Evolutionary conservation across 2,329 filamentous ascomycete species (phyloP).

Genomic region (Fusarium sacchari): DNA sequence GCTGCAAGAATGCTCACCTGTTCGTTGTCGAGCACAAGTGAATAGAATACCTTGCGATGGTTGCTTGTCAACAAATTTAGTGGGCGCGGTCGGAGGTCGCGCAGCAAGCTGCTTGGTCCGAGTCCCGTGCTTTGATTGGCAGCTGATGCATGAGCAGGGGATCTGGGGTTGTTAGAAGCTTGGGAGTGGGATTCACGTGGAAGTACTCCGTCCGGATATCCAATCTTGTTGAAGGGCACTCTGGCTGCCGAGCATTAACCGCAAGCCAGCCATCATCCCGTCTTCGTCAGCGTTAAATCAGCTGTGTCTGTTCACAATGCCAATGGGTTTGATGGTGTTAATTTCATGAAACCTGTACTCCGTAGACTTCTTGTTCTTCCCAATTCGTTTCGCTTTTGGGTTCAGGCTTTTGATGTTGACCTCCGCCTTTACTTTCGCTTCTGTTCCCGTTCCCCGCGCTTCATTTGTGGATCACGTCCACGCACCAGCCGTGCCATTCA

Average conservation of each 20-base stretch:
- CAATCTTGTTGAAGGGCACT: neutral
- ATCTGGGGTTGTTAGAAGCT: slow-evolving; percentile 28
- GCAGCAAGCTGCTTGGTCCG: slow-evolving; percentile 31
- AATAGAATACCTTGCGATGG: slow-evolving; percentile 12
- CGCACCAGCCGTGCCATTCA: neutral
- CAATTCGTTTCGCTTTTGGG: neutral
- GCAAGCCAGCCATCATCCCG: slow-evolving; percentile 8
- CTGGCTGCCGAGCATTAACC: slow-evolving; percentile 38
- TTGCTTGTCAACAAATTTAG: slow-evolving; percentile 47
- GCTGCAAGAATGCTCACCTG: slow-evolving; percentile 14
- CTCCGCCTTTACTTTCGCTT: neutral
- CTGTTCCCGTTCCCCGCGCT: neutral
- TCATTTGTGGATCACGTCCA: slow-evolving; percentile 16
- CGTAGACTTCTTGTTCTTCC: neutral
- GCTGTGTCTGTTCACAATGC: neutral
- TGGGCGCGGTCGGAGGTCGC: slow-evolving; percentile 37
- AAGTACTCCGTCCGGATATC: slow-evolving; percentile 5
- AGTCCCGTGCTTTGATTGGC: slow-evolving; percentile 45
- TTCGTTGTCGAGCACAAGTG: slow-evolving; percentile 30
- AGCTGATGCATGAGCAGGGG: slow-evolving; percentile 41
- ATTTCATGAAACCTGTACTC: neutral
- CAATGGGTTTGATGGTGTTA: neutral
- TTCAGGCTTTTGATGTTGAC: neutral
- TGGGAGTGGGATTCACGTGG: slow-evolving; percentile 40
- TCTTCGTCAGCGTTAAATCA: neutral